Base-by-base conservation (phyloP, 2,329 filamentous ascomycete genomes). In the Aspergillus sp. region DNA sequence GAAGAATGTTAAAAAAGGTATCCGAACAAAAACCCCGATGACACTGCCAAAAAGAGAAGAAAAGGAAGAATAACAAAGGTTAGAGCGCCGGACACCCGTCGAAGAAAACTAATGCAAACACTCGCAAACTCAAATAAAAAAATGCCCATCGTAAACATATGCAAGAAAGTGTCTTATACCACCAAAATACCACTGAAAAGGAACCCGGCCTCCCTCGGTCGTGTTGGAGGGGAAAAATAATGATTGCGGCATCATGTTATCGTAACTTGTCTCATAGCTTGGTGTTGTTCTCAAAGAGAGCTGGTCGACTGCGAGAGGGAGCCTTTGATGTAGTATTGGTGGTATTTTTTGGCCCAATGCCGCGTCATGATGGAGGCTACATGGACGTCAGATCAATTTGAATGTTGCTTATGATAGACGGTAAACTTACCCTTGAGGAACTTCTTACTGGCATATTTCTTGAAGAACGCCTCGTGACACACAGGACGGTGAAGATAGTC, bases 381-480 rank as follows among this genome's bases (percentile, higher is more conserved):
- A 30, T 46, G 35, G 28, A 8, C 29, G 64, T 64, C 48, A 65
- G 58, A 44, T 28, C 44, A 3, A 5, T 10, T 19, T 32, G 3
- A 6, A 26, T 8, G 7, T 29, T 28, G 28, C 8, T 4, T 3
- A 4, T 27, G 7, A 28, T 12, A 8, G 3, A 3, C 19, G 32
- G 10, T 29, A 12, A 29, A 48, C 78, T 72, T 82, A 95, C 91
- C 90, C 76, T 98, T 98, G 60, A 97, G 74, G 73, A 97, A 98
- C 73, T 95, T 96, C 78, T 97, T 98, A 80, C 88, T 94, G 47
- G 93, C 93, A 68, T 98, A 98, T 72, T 98, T 98, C 80, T 94
- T 95, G 79, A 96, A 97, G 77, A 98, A 96, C 34, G 93, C 94
- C 67, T 97, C 91, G 63, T 98, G 93, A 39, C 84, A 80, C 45